Evolutionary conservation across 2,329 filamentous ascomycete species (phyloP).

Genomic region (Incumbomyces delicatus): DNA sequence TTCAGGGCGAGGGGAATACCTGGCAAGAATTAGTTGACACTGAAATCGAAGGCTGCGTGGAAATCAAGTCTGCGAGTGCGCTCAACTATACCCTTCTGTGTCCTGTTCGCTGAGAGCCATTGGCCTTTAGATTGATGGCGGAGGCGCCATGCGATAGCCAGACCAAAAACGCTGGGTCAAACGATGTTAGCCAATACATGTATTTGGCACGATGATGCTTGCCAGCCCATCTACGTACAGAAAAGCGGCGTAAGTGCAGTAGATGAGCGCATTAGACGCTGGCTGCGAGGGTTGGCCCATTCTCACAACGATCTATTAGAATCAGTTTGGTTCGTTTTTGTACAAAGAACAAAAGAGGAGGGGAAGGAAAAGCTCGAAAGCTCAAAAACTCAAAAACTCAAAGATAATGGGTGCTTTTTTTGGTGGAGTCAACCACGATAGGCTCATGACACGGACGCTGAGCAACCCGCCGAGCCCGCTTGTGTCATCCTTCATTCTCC

Average conservation of each 20-base stretch:
- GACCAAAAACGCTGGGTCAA: slow-evolving; percentile 50
- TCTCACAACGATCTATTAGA: slow-evolving; percentile 1
- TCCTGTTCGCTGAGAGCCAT: slow-evolving; percentile 67
- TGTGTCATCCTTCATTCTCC: too few relatives aligned
- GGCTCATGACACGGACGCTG: too few relatives aligned
- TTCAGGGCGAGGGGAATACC: slow-evolving; percentile 74
- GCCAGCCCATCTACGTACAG: slow-evolving; percentile 45
- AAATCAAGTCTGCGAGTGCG: background rate
- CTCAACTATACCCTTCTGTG: slow-evolving; percentile 63
- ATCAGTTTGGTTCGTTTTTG: slow-evolving; percentile 35
- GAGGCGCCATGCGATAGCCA: slow-evolving; percentile 46
- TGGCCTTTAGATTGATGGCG: slow-evolving; percentile 57
- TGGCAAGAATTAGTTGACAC: slow-evolving; percentile 28
- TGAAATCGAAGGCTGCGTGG: background rate
- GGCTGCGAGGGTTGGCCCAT: slow-evolving; percentile 68
- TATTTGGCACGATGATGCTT: slow-evolving; percentile 11
- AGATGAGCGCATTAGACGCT: slow-evolving; percentile 77
- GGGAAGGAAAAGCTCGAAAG: too few relatives aligned
- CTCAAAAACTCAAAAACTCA: too few relatives aligned
- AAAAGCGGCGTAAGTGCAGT: slow-evolving; percentile 67
- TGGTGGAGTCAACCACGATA: too few relatives aligned
- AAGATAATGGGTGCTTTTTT: too few relatives aligned
- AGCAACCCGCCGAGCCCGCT: too few relatives aligned
- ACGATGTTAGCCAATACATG: slow-evolving; percentile 13
- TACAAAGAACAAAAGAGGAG: background rate